Percentiles rank a stretch among this genome's conserved stretches.
Evolutionary conservation across 306 rosid species (phyloP).

Genomic region (Fragaria iinumae): DNA sequence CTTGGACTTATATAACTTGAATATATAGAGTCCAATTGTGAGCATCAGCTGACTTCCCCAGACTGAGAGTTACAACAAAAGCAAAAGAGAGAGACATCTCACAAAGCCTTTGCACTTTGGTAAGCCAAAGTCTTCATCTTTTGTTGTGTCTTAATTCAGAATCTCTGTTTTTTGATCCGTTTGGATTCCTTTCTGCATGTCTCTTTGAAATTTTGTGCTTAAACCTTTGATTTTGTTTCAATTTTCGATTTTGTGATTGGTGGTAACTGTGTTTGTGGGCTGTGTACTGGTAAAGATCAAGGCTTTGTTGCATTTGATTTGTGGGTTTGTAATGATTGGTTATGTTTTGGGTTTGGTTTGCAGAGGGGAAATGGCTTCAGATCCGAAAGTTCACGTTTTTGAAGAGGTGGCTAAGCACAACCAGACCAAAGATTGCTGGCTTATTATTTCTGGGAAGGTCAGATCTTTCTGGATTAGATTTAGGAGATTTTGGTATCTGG

Average conservation of each 20-base stretch:
- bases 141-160: not conserved
- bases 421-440: conserved; percentile 88
- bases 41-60: not conserved
- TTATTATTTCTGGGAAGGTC: conserved; percentile 82
- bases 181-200: not conserved
- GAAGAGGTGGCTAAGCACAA: conserved; percentile 76
- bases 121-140: not conserved
- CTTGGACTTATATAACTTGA: too few relatives aligned
- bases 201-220: not conserved
- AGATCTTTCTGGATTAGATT: conserved; percentile 25
- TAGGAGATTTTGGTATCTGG: conserved; percentile 2
- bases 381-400: conserved; percentile 57
- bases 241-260: conserved; percentile 11
- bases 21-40: not conserved
- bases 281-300: not conserved
- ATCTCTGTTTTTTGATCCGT: not conserved
- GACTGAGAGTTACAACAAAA: not conserved
- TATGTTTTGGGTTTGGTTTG: conserved; percentile 17
- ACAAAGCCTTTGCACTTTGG: conserved; percentile 15
- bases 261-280: conserved; percentile 1
- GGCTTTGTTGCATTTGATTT: conserved; percentile 27
- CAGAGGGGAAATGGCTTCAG: conserved; percentile 64
- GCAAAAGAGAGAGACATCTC: not conserved
- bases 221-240: not conserved
- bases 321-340: conserved; percentile 16